A percentile compares a stretch with the other conserved stretches of the same genome.
Conservation (phyloP, 2,329 filamentous ascomycete genomes). For the Fusarium avenaceum region DNA sequence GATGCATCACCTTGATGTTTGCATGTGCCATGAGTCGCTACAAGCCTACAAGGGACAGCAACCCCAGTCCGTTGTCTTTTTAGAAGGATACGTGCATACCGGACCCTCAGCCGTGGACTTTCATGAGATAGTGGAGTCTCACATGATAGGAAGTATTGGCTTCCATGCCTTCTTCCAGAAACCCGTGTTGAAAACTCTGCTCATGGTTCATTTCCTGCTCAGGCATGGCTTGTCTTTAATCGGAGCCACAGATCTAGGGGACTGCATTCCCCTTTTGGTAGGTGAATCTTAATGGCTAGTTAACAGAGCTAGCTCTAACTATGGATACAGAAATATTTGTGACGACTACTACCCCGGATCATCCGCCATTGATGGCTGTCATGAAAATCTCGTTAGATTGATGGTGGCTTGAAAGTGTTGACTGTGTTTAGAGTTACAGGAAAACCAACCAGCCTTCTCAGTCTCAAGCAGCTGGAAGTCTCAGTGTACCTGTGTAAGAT, state of each 20-base stretch:
- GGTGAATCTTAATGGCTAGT: constrained; percentile 5
- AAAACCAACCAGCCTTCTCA: neutral
- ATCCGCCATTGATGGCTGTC: constrained; percentile 18
- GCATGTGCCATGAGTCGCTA: constrained; percentile 30
- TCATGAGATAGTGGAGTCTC: constrained; percentile 27
- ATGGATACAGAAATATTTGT: constrained; percentile 24
- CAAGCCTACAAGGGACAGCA: constrained; percentile 6
- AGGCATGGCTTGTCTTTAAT: constrained; percentile 26
- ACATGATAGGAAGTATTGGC: constrained; percentile 33
- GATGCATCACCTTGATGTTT: constrained; percentile 19
- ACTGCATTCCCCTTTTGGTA: constrained; percentile 22
- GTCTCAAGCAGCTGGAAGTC: neutral
- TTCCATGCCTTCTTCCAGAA: constrained; percentile 40
- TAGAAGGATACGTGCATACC: constrained; percentile 21
- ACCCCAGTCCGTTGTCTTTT: constrained; percentile 7
- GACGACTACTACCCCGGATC: constrained; percentile 38
- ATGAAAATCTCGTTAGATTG: constrained; percentile 21
- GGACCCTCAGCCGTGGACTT: constrained; percentile 8
- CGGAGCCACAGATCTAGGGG: constrained; percentile 27
- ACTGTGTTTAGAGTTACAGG: too few species aligned
- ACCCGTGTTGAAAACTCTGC: constrained; percentile 39
- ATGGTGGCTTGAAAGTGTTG: constrained; percentile 5
- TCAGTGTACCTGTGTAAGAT: neutral
- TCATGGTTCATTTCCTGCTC: constrained; percentile 30
- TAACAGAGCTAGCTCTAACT: constrained; percentile 8